Evolutionary conservation across 1,284 basidiomycete genomes (phyloP).

Genomic region (Exobasidium cylindrosporum): DNA sequence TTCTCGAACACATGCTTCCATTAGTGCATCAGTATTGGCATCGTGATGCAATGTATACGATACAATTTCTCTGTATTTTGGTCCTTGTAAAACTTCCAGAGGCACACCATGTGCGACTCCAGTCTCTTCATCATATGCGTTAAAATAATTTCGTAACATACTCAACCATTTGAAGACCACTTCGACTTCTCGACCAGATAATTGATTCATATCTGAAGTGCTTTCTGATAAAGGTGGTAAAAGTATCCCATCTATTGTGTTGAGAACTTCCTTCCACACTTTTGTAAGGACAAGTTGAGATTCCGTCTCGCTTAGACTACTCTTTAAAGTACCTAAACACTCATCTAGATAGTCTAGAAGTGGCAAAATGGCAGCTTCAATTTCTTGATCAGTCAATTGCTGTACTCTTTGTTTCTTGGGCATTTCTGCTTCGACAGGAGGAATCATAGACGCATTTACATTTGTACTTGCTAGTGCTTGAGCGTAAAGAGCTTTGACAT

Average conservation of each 20-base stretch:
- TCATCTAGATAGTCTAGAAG: conserved; percentile 96
- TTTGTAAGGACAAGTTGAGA: conserved; percentile 89
- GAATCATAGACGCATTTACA: conserved; percentile 40
- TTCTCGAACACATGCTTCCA: conserved; percentile 81
- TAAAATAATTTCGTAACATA: conserved; percentile 80
- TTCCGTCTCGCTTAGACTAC: conserved; percentile 65
- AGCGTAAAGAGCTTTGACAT: conserved; percentile 51
- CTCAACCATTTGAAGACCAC: conserved; percentile 98
- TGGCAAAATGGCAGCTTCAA: conserved; percentile 86
- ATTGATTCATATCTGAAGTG: conserved; percentile 82
- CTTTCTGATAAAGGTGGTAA: conserved; percentile 86
- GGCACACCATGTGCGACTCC: conserved; percentile 62
- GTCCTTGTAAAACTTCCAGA: conserved; percentile 83
- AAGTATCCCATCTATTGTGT: conserved; percentile 80
- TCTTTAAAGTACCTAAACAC: conserved; percentile 87
- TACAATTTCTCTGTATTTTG: conserved; percentile 75
- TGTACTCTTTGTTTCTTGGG: conserved; percentile 60
- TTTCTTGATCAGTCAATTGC: conserved; percentile 82
- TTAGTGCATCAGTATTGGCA: conserved; percentile 57
- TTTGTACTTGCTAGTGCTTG: conserved; percentile 47
- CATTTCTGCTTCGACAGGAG: conserved; percentile 43
- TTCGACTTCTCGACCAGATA: conserved; percentile 92
- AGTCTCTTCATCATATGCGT: conserved; percentile 85
- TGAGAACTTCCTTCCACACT: conserved; percentile 94
- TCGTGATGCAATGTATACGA: conserved; percentile 51